Evolutionary conservation across 768 basidiomycete species (phyloP), one percentile per base, ranked within the genome.

Genomic region (Lyophyllum semitale): DNA sequence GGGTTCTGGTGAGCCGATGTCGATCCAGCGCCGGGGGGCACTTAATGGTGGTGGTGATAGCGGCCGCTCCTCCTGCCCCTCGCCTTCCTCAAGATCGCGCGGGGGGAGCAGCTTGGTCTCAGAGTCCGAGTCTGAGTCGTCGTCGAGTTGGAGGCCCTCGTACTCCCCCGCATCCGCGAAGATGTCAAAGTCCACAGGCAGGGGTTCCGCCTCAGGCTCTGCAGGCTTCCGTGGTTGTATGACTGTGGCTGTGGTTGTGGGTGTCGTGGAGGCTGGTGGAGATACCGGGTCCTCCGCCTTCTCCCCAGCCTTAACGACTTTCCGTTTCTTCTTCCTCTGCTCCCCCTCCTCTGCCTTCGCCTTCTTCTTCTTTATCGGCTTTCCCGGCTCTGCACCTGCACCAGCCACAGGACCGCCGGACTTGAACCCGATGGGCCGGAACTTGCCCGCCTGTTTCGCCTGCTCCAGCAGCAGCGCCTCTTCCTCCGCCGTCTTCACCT

Each of bases 81-180:
- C 22, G 55, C 55, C 53, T 25, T 52, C 51, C 50, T 42, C 29
- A 12, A 38, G 38, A 17, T 23, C 26, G 17, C 8, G 44, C 25
- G 20, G 43, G 33, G 4, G 9, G 18, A 8, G 46, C 23, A 17
- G 33, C 33, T 49, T 79, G 78, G 29, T 80, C 84, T 18, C 80
- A 46, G 82, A 82, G 20, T 76, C 83, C 1, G 72, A 81, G 26
- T 77, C n/a, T n/a, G n/a, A n/a, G n/a, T n/a, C n/a, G n/a, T n/a
- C 84, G 4, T 72, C 82, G 3, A 82, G 59, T 43, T 83, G 80
- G 7, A 89, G 66, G 1, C 90, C 90, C 48, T 88, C 80, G 65
- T 95, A 97, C 46, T 92, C 91, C 8, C 88, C 93, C 4, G 84
- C 91, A 50, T 76, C 94, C 1, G 84, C 89, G 67, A 97, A 97